Conservation (phyloP, 768 basidiomycete genomes). For the Cantharellus cinnabarinus region DNA sequence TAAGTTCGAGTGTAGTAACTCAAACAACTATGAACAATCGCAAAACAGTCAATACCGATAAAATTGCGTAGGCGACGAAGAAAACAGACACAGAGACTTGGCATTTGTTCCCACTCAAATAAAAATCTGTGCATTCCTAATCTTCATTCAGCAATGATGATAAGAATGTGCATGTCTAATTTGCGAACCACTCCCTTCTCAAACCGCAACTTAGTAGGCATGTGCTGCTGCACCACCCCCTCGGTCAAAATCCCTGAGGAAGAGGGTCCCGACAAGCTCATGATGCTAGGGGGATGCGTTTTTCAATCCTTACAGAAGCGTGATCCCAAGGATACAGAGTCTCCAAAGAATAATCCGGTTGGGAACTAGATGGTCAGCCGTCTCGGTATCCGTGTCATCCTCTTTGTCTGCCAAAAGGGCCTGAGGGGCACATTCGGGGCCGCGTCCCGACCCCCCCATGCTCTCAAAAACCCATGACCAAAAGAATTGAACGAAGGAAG, state of each 20-base stretch:
- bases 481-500: constrained; percentile 14
- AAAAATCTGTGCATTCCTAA: constrained; percentile 9
- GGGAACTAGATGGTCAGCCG: constrained; percentile 63
- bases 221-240: too few species aligned
- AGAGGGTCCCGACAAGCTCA: too few species aligned
- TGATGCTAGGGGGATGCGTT: too few species aligned
- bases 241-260: too few species aligned
- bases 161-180: constrained; percentile 6
- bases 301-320: too few species aligned
- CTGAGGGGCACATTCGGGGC: background rate
- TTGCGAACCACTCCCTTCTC: background rate
- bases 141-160: background rate
- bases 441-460: constrained; percentile 6
- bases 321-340: constrained; percentile 15
- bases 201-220: too few species aligned
- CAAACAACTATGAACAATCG: background rate
- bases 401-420: constrained; percentile 7
- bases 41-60: background rate
- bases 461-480: background rate
- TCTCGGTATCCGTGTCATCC: constrained; percentile 47
- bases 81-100: constrained; percentile 5
- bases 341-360: constrained; percentile 57
- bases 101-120: constrained; percentile 1
- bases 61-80: constrained; percentile 2
- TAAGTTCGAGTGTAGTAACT: background rate